These are phyloP conservation scores for Globisporangium abappressorium DNA, from an alignment of 352 stramenopile species.

Conservation along the genomic window DNA sequence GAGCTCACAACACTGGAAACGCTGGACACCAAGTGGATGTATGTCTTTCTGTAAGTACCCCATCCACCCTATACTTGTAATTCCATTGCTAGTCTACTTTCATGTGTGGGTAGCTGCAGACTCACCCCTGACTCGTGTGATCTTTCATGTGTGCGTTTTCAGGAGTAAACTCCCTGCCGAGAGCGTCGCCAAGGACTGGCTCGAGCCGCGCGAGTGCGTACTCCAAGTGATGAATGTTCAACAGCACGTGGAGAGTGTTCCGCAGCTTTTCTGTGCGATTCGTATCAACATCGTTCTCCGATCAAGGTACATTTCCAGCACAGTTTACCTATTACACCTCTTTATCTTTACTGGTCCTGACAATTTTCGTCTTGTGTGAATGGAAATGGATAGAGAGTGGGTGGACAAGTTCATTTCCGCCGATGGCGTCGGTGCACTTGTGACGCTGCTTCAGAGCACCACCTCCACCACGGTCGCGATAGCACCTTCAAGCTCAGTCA, in stretches of 20 bases:
- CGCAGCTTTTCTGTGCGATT: constrained; percentile 57
- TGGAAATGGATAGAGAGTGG: constrained; percentile 36
- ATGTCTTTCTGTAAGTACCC: constrained; percentile 55
- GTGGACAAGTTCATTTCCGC: constrained; percentile 47
- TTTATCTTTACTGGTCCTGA: background rate
- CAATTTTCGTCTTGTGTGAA: background rate
- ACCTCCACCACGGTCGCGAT: background rate
- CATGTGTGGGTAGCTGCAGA: too few relatives aligned
- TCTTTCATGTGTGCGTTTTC: too few relatives aligned
- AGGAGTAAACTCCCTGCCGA: constrained; percentile 45
- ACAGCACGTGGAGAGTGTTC: constrained; percentile 28
- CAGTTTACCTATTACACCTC: too few relatives aligned
- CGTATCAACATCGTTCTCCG: constrained; percentile 61
- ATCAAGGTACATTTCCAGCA: constrained; percentile 27
- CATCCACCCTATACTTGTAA: background rate
- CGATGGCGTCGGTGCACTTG: constrained; percentile 37
- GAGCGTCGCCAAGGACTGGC: constrained; percentile 37
- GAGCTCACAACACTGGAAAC: constrained; percentile 47
- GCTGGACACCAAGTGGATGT: constrained; percentile 66
- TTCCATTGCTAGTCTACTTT: background rate
- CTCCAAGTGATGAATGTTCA: constrained; percentile 40
- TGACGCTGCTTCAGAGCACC: constrained; percentile 30
- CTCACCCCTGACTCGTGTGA: background rate
- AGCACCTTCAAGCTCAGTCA: constrained; percentile 16
- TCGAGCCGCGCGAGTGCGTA: constrained; percentile 51